A percentile compares a stretch with the other conserved stretches of the same genome.
These are phyloP conservation scores for Mycena vulgaris DNA, from an alignment of 768 basidiomycete species.

Conservation along the genomic window DNA sequence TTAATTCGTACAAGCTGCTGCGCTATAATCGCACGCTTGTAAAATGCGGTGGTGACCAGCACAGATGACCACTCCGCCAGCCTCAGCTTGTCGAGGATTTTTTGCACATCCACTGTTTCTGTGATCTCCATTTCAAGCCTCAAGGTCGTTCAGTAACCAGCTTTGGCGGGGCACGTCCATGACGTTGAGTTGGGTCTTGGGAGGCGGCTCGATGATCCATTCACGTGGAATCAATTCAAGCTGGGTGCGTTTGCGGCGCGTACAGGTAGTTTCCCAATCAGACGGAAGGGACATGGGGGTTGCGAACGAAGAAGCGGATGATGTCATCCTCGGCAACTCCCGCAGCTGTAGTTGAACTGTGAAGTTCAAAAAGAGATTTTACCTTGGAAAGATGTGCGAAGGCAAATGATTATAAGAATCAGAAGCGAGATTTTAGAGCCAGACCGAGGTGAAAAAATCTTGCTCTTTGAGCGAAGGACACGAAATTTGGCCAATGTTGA, in stretches of 20 bases:
- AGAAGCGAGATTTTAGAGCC: too few relatives aligned
- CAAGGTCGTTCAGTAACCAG: slow-evolving; percentile 64
- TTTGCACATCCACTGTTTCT: slow-evolving; percentile 57
- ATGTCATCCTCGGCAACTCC: too few relatives aligned
- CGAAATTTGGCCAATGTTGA: too few relatives aligned
- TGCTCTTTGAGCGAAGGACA: too few relatives aligned
- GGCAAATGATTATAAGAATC: too few relatives aligned
- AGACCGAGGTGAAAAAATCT: too few relatives aligned
- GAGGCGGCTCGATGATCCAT: slow-evolving; percentile 64
- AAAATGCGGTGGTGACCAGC: slow-evolving; percentile 73
- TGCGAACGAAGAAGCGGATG: too few relatives aligned
- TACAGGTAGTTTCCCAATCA: slow-evolving; percentile 47
- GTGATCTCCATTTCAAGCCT: slow-evolving; percentile 82
- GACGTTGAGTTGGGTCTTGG: slow-evolving; percentile 62
- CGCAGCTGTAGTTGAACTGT: too few relatives aligned
- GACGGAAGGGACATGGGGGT: neutral
- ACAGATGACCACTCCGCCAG: slow-evolving; percentile 67
- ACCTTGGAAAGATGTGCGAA: too few relatives aligned
- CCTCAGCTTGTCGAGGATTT: slow-evolving; percentile 63
- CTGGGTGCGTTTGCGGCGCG: slow-evolving; percentile 63
- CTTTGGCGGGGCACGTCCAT: slow-evolving; percentile 62
- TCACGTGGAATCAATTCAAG: slow-evolving; percentile 65
- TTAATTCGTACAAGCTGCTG: slow-evolving; percentile 69
- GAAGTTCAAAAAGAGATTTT: too few relatives aligned
- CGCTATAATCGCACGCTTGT: slow-evolving; percentile 77